These are phyloP conservation scores for Leishmania tropica DNA, from an alignment of 208 protist genomes.

Conservation along the genomic window DNA sequence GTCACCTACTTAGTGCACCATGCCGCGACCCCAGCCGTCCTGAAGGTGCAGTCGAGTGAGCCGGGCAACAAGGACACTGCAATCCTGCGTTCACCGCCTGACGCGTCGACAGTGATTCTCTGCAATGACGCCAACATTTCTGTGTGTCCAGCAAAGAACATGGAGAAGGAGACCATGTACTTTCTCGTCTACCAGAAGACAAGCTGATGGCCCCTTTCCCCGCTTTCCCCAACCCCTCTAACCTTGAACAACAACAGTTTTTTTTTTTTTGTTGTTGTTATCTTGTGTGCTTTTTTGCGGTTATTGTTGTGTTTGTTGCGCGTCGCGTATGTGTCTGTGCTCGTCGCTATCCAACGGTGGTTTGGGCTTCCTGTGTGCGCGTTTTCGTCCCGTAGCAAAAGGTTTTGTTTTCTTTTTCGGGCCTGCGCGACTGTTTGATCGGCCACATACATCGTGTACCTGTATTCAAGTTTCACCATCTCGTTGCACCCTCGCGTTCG, in stretches of 20 bases:
- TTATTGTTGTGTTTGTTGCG: background rate
- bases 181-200: slow-evolving; percentile 79
- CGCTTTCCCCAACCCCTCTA: background rate
- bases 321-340: too few relatives aligned
- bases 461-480: background rate
- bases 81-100: slow-evolving; percentile 10
- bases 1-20: slow-evolving; percentile 67
- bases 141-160: slow-evolving; percentile 18
- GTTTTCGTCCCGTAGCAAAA: slow-evolving; percentile 9
- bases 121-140: slow-evolving; percentile 79
- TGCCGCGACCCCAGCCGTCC: slow-evolving; percentile 37
- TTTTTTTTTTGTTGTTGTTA: background rate
- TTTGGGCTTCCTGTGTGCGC: too few relatives aligned
- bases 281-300: background rate
- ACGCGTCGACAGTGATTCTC: slow-evolving; percentile 37
- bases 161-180: slow-evolving; percentile 70
- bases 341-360: too few relatives aligned
- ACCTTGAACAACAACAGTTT: background rate
- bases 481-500: background rate
- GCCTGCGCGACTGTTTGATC: background rate
- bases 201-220: background rate
- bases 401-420: background rate
- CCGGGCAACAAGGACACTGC: slow-evolving; percentile 6
- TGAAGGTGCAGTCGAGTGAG: slow-evolving; percentile 19
- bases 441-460: background rate